Base-by-base conservation (phyloP, 2,329 filamentous ascomycete genomes). In the Herpotrichia juniperi region DNA sequence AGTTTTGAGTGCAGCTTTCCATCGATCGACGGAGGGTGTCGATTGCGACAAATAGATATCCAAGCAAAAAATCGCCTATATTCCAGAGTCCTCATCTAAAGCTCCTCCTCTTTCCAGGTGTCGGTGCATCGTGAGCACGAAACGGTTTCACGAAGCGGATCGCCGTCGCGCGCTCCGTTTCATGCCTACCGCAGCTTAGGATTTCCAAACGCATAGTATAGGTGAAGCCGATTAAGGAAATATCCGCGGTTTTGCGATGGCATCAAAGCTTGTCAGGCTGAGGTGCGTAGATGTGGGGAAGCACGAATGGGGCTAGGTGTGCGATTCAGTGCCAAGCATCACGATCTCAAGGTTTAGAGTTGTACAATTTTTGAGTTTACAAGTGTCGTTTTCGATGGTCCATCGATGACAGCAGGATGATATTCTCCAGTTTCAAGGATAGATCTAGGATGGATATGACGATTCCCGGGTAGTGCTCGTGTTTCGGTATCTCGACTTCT, bases 231-330 rank as follows among this genome's bases (percentile, higher is more conserved):
- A 40, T 40, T 40, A 21, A n/a, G 37, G 37, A 24, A 40, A 12
- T n/a, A 3, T 25, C 19, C 25, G 37, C 37, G 37, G 21, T 25
- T 40, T 24, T 40, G 37, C 21, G 37, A 22, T 5, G 37, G 21
- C 7, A 24, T 40, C 37, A 37, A 37, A 37, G 34, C 34, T 37
- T 37, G 34, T 37, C n/a, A n/a, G n/a, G n/a, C n/a, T n/a, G n/a
- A n/a, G n/a, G n/a, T n/a, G n/a, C n/a, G n/a, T n/a, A n/a, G 19
- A 25, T 6, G 37, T n/a, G 37, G 37, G 34, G 37, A 11, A 7
- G 37, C 9, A 40, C 25, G 37, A 17, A 14, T 39, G 14, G 34
- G 34, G 34, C 6, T 6, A 9, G 6, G 16, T 7, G 7, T 6
- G 7, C 14, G 6, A 16, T 16, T 11, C n/a, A n/a, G n/a, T 24